A percentile compares a stretch with the other conserved stretches of the same genome.
Evolutionary conservation across 345 rosid species (phyloP).

Genomic region (Arabidopsis suecica): DNA sequence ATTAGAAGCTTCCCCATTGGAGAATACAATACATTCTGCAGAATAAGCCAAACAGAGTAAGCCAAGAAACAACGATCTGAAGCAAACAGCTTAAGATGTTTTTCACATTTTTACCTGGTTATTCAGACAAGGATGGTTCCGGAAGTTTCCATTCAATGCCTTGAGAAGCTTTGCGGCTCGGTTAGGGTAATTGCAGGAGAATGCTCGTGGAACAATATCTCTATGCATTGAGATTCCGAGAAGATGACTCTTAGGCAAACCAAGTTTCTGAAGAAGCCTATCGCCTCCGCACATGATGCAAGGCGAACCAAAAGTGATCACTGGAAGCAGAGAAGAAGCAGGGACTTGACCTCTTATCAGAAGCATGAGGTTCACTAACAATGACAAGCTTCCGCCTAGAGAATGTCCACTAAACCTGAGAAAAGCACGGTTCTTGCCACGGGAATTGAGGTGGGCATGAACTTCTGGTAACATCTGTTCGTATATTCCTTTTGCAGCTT

Average conservation of each 20-base stretch:
- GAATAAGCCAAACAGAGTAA: conserved; percentile 6
- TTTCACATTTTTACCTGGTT: conserved; percentile 59
- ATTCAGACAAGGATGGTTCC: conserved; percentile 86
- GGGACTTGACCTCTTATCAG: conserved; percentile 83
- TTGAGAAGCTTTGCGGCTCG: conserved; percentile 80
- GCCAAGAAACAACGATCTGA: conserved; percentile 13
- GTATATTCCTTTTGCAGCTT: conserved; percentile 97
- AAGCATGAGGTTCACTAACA: conserved; percentile 86
- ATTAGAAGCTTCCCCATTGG: conserved; percentile 97
- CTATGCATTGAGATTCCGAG: conserved; percentile 85
- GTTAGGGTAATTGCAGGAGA: conserved; percentile 90
- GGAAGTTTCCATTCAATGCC: conserved; percentile 85
- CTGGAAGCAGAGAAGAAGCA: conserved; percentile 79
- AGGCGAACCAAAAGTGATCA: conserved; percentile 92
- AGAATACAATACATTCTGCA: conserved; percentile 76
- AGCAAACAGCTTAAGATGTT: conserved; percentile 16
- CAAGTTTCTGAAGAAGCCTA: conserved; percentile 74
- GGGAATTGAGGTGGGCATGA: conserved; percentile 65
- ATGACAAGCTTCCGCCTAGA: conserved; percentile 93
- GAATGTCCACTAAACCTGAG: conserved; percentile 97
- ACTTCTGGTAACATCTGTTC: conserved; percentile 93
- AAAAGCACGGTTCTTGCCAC: conserved; percentile 63
- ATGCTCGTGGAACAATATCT: conserved; percentile 96
- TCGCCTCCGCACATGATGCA: conserved; percentile 97
- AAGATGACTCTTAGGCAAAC: conserved; percentile 74